phyloP scores from a whole-genome alignment of 1,284 basidiomycete species.

The Ganoderma multipileum region DNA sequence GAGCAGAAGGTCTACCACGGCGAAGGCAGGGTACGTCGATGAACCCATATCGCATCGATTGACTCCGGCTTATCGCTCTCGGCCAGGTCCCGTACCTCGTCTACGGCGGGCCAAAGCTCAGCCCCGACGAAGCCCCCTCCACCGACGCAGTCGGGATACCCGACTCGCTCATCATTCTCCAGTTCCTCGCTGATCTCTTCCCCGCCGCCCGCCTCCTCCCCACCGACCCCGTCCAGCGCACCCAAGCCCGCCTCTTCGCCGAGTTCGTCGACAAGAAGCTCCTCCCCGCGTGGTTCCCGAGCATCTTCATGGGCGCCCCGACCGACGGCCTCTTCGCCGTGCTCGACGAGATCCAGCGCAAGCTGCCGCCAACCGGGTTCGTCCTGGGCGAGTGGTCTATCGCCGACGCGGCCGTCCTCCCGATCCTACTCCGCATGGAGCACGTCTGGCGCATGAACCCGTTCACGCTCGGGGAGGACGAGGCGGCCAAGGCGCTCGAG shows the following conservation, averaged over 20 bases:
- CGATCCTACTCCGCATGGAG: conserved; percentile 5
- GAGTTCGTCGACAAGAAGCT: conserved; percentile 56
- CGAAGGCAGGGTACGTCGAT: conserved; percentile 54
- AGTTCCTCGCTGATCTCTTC: conserved; percentile 65
- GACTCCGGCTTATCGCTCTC: not conserved
- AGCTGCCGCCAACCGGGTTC: conserved; percentile 40
- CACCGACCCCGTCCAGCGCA: conserved; percentile 57
- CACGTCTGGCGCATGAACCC: not conserved
- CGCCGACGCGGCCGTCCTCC: conserved; percentile 50
- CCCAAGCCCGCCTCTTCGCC: conserved; percentile 63
- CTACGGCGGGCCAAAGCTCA: conserved; percentile 60
- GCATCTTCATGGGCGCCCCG: conserved; percentile 45
- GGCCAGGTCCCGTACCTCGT: conserved; percentile 55
- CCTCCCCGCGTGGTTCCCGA: conserved; percentile 38
- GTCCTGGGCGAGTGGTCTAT: conserved; percentile 49
- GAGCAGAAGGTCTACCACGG: conserved; percentile 63
- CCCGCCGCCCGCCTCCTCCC: conserved; percentile 55
- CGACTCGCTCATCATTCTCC: conserved; percentile 66
- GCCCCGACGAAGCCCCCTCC: conserved; percentile 56
- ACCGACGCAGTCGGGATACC: conserved; percentile 62
- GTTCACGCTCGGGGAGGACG: not conserved
- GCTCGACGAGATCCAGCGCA: conserved; percentile 41
- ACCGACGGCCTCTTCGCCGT: conserved; percentile 46
- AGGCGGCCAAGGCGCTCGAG: not conserved
- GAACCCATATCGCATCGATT: no score